Conservation (phyloP, 805 yeast species). For the Yarrowia divulgata region DNA sequence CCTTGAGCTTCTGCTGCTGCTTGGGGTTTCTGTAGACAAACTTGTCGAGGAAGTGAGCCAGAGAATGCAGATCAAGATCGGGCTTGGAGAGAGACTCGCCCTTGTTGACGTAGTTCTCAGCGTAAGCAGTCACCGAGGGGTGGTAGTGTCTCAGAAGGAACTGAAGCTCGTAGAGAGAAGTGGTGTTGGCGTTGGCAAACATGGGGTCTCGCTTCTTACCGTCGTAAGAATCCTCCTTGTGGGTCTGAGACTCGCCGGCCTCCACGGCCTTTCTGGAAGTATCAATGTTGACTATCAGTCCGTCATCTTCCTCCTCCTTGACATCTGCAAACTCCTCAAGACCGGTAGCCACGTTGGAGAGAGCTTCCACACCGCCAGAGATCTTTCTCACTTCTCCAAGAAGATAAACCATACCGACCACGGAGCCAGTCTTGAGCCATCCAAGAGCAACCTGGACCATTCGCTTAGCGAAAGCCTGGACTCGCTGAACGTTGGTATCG, state of each 20-base stretch:
- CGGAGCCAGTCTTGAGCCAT: slow-evolving; percentile 89
- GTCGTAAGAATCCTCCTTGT: slow-evolving; percentile 60
- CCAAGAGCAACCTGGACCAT: slow-evolving; percentile 81
- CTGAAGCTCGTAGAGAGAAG: slow-evolving; percentile 86
- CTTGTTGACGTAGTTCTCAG: slow-evolving; percentile 56
- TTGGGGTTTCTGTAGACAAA: slow-evolving; percentile 94
- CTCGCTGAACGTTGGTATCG: slow-evolving; percentile 68
- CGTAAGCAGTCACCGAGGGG: slow-evolving; percentile 87
- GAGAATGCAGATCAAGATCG: slow-evolving; percentile 85
- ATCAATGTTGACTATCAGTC: slow-evolving; percentile 29
- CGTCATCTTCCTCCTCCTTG: slow-evolving; percentile 45
- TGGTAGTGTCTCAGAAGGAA: slow-evolving; percentile 84
- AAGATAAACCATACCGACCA: slow-evolving; percentile 81
- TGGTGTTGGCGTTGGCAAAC: slow-evolving; percentile 79
- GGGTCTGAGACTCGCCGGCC: slow-evolving; percentile 38
- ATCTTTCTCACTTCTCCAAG: slow-evolving; percentile 69
- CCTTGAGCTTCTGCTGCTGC: slow-evolving; percentile 74
- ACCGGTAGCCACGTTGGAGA: slow-evolving; percentile 67
- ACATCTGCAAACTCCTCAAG: slow-evolving; percentile 52
- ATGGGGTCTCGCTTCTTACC: slow-evolving; percentile 92
- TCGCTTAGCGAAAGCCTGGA: slow-evolving; percentile 89
- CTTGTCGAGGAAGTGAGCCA: slow-evolving; percentile 90
- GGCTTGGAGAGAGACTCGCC: slow-evolving; percentile 65
- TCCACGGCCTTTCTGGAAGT: slow-evolving; percentile 2
- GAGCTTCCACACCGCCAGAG: slow-evolving; percentile 44